These are phyloP conservation scores for Penicillium expansum DNA, from an alignment of 2,329 filamentous ascomycete species.

Conservation along the genomic window DNA sequence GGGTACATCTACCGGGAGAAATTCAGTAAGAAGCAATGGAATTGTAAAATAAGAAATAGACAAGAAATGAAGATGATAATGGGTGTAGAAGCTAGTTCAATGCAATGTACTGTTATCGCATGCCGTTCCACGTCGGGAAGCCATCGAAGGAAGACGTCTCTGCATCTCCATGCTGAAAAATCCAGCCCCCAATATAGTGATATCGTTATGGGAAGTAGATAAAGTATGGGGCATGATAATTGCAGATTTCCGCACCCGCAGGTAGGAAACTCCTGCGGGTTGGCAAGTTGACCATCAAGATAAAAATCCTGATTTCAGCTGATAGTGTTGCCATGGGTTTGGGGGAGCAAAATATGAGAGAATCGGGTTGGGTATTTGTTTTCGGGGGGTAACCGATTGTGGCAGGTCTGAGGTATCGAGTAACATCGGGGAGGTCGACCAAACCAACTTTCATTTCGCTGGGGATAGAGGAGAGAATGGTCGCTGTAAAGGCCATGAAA, in stretches of 20 bases:
- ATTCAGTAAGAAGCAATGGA: not conserved
- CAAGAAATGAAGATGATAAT: not conserved
- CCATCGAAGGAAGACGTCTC: conserved; percentile 4
- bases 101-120: conserved; percentile 15
- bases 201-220: conserved; percentile 5
- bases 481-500: not conserved
- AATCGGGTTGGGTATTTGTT: conserved; percentile 6
- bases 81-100: conserved; percentile 8
- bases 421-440: not conserved
- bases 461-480: not conserved
- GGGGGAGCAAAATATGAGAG: not conserved
- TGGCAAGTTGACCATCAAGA: conserved; percentile 1
- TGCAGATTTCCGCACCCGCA: not conserved
- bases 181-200: conserved; percentile 6
- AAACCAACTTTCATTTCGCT: not conserved
- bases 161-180: conserved; percentile 11
- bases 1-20: not conserved
- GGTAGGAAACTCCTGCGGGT: not conserved
- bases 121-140: conserved; percentile 11
- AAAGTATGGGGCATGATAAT: not conserved
- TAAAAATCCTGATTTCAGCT: conserved; percentile 7
- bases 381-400: not conserved
- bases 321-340: not conserved
- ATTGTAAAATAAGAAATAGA: not conserved
- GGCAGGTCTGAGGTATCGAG: not conserved